Percentiles rank a stretch among this genome's conserved stretches.
phyloP scores from a whole-genome alignment of 2,329 filamentous ascomycete genomes.

The Torrubiellomyces zombiae region DNA sequence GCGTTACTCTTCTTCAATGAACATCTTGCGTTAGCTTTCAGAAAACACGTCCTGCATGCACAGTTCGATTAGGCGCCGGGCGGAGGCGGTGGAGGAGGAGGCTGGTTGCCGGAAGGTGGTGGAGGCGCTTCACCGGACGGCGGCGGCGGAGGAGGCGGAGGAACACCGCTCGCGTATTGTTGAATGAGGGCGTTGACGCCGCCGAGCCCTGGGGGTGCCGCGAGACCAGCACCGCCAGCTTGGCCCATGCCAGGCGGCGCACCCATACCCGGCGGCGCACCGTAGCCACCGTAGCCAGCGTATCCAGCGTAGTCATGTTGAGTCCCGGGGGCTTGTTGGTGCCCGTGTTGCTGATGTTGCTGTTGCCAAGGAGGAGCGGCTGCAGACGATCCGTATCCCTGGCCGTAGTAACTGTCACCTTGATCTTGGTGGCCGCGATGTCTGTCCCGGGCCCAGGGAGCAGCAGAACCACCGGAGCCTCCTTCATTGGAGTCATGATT shows the following conservation, averaged over 20 bases:
- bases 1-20: no score
- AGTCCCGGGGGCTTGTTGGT: slow-evolving; percentile 34
- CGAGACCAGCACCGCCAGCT: slow-evolving; percentile 30
- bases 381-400: slow-evolving; percentile 9
- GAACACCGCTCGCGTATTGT: slow-evolving; percentile 38
- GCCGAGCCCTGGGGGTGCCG: slow-evolving; percentile 36
- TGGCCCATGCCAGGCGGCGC: slow-evolving; percentile 23
- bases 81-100: slow-evolving; percentile 48
- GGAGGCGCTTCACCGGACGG: slow-evolving; percentile 37
- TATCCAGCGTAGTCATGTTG: slow-evolving; percentile 41
- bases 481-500: slow-evolving; percentile 33
- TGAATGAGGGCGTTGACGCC: slow-evolving; percentile 51
- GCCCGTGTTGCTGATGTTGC: slow-evolving; percentile 8
- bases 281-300: slow-evolving; percentile 29
- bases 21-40: no score
- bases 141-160: slow-evolving; percentile 43
- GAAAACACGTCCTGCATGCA: no score
- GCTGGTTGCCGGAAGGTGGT: slow-evolving; percentile 45
- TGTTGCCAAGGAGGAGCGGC: slow-evolving; percentile 26
- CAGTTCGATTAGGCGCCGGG: no score
- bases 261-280: slow-evolving; percentile 23
- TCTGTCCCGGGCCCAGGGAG: slow-evolving; percentile 48
- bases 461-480: slow-evolving; percentile 29
- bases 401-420: slow-evolving; percentile 13
- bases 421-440: slow-evolving; percentile 27